Evolutionary conservation across 257 asterid genomes (phyloP).

Genomic region (Nicotiana noctiflora): DNA sequence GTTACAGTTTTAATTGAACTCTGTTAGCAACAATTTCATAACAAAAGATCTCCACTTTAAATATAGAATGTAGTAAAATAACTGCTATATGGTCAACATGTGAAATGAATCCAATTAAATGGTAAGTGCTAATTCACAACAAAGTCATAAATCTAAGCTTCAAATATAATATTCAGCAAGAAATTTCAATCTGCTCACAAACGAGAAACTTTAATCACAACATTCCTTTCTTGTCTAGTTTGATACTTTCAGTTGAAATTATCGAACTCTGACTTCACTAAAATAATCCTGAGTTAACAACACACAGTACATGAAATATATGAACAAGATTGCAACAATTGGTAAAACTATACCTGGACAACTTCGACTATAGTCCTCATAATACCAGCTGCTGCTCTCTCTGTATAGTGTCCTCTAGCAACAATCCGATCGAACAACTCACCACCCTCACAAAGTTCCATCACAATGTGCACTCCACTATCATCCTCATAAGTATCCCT

Average conservation of each 20-base stretch:
- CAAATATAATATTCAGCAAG: background rate
- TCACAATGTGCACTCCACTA: conserved; percentile 54
- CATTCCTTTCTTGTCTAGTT: background rate
- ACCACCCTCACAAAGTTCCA: conserved; percentile 78
- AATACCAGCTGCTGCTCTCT: conserved; percentile 58
- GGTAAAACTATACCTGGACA: conserved; percentile 41
- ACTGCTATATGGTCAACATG: background rate
- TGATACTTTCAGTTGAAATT: background rate
- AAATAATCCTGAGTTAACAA: background rate
- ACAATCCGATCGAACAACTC: conserved; percentile 69
- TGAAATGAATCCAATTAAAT: background rate
- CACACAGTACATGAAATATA: background rate
- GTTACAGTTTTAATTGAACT: background rate
- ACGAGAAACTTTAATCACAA: background rate
- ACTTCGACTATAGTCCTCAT: conserved; percentile 67
- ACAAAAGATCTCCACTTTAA: background rate
- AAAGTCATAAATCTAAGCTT: background rate
- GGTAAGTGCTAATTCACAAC: background rate
- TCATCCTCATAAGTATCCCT: conserved; percentile 63
- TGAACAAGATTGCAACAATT: background rate
- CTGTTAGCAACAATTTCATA: background rate
- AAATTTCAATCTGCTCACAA: background rate
- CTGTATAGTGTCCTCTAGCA: conserved; percentile 71
- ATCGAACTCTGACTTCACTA: background rate
- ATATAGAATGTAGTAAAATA: background rate